These are phyloP conservation scores for Aspergillus indologenus DNA, from an alignment of 495 filamentous ascomycete genomes.

Conservation along the genomic window DNA sequence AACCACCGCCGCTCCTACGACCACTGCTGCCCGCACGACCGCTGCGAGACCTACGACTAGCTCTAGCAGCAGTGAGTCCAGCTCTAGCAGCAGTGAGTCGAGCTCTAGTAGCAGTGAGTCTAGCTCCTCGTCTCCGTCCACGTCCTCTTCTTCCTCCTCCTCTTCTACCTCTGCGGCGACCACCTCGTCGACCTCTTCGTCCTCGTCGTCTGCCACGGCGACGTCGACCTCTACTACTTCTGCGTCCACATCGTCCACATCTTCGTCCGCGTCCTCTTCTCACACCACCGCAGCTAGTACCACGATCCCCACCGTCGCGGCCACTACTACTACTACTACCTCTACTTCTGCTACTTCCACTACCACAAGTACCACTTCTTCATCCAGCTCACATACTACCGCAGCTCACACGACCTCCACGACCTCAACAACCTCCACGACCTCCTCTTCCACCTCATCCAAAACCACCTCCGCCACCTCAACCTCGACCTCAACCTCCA, in stretches of 20 bases:
- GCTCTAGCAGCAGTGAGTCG: slow-evolving; percentile 8
- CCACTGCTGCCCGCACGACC: slow-evolving; percentile 13
- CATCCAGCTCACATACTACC: not conserved
- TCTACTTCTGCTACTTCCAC: slow-evolving; percentile 32
- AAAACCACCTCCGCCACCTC: slow-evolving; percentile 24
- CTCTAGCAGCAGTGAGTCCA: slow-evolving; percentile 12
- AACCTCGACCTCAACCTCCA: slow-evolving; percentile 25
- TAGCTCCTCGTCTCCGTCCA: slow-evolving; percentile 4
- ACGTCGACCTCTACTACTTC: slow-evolving; percentile 11
- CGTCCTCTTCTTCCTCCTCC: slow-evolving; percentile 14
- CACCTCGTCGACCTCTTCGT: slow-evolving; percentile 12
- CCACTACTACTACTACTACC: slow-evolving; percentile 33
- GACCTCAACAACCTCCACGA: not conserved
- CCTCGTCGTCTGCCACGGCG: slow-evolving; percentile 10
- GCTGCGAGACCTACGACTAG: not conserved
- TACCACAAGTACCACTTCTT: slow-evolving; percentile 40
- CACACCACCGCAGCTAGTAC: slow-evolving; percentile 8
- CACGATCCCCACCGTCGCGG: slow-evolving; percentile 42
- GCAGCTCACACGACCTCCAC: not conserved
- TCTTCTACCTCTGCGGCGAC: slow-evolving; percentile 14
- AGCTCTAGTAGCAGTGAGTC: slow-evolving; percentile 9
- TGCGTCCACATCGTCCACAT: not conserved
- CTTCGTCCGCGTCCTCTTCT: slow-evolving; percentile 9
- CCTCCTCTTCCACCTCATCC: slow-evolving; percentile 28
- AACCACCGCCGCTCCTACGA: slow-evolving; percentile 3